Conservation (phyloP, 1,139 yeast species). For the Nakaseomyces delphensis region DNA sequence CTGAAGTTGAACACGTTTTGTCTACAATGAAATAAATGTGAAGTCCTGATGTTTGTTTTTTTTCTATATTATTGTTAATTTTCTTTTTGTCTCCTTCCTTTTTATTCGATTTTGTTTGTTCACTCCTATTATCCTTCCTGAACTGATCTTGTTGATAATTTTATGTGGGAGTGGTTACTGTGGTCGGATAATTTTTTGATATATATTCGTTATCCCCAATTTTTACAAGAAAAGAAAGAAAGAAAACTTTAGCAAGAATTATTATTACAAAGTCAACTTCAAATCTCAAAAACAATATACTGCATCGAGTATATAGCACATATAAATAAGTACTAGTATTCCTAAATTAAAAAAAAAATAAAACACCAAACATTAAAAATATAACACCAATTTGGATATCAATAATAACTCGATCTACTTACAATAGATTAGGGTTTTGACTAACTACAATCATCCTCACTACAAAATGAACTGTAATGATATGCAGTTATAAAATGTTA, state of each 20-base stretch:
- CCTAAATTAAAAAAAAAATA: neutral
- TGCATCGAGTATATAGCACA: constrained; percentile 6
- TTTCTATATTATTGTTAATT: neutral
- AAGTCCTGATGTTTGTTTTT: neutral
- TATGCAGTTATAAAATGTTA: too few relatives aligned
- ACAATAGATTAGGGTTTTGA: too few relatives aligned
- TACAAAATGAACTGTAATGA: too few relatives aligned
- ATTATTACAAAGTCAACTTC: too few relatives aligned
- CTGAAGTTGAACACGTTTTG: constrained; percentile 85
- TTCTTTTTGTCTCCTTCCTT: neutral
- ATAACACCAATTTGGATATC: too few relatives aligned
- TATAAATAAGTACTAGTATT: constrained; percentile 6
- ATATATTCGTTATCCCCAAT: neutral
- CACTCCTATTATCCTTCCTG: neutral
- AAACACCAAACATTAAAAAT: neutral
- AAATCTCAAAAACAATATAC: neutral
- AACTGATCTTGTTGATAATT: constrained; percentile 1
- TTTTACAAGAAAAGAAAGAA: neutral
- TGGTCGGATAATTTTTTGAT: neutral
- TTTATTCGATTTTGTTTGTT: neutral
- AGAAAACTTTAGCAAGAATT: neutral
- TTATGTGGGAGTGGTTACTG: neutral
- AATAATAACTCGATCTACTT: too few relatives aligned
- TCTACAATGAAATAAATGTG: constrained; percentile 27
- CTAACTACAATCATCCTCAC: too few relatives aligned